phyloP scores from a whole-genome alignment of 1,284 basidiomycete species.

The Apiotrichum gamsii region DNA sequence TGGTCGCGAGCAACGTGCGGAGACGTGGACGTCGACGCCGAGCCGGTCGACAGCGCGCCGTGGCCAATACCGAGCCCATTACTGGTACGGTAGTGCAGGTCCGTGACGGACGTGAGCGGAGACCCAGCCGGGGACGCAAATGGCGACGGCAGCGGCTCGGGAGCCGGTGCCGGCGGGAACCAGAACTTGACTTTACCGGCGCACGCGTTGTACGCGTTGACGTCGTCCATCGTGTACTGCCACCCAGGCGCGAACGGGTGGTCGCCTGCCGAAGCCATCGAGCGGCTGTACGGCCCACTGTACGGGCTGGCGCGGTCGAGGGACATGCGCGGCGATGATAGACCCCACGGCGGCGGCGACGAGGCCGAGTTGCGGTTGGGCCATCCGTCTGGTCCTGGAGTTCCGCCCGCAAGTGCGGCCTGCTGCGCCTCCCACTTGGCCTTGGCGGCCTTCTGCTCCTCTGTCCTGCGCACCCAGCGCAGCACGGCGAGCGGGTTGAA shows the following conservation, averaged over 20 bases:
- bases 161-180: conserved; percentile 24
- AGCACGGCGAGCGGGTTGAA: conserved; percentile 39
- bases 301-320: background rate
- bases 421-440: conserved; percentile 27
- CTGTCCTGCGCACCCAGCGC: conserved; percentile 30
- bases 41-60: no score
- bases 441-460: conserved; percentile 29
- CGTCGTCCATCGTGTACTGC: conserved; percentile 36
- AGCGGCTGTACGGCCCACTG: background rate
- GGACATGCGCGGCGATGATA: background rate
- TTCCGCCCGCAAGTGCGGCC: background rate
- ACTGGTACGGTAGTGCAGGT: no score
- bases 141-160: background rate
- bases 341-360: no score
- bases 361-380: background rate
- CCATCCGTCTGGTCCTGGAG: no score
- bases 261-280: background rate
- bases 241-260: conserved; percentile 19
- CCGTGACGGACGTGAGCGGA: no score
- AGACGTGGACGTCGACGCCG: background rate
- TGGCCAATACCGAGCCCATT: no score
- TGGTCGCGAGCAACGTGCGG: no score
- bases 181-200: conserved; percentile 39
- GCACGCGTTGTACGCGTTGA: conserved; percentile 28
- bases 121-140: background rate